These are phyloP conservation scores for Colletotrichum theobromicola DNA, from an alignment of 2,329 filamentous ascomycete species.

Conservation along the genomic window DNA sequence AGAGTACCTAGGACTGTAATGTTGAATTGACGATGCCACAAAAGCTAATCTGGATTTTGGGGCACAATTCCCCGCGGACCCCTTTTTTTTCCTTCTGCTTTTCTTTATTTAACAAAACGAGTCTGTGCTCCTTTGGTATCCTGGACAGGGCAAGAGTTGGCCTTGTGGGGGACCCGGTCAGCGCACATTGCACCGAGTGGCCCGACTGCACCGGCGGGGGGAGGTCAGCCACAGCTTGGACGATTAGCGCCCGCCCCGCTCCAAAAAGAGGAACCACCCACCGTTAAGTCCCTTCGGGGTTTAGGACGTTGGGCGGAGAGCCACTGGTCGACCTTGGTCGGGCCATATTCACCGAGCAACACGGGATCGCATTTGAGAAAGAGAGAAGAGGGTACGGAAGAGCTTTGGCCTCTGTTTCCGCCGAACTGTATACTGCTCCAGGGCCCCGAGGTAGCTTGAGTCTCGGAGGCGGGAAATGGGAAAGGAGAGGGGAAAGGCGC, in stretches of 20 bases:
- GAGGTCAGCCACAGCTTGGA: background rate
- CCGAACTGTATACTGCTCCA: background rate
- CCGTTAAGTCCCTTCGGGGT: background rate
- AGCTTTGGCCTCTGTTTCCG: slow-evolving; percentile 6
- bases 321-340: background rate
- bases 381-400: background rate
- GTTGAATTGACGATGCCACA: slow-evolving; percentile 15
- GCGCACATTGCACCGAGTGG: background rate
- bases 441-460: background rate
- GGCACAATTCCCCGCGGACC: slow-evolving; percentile 9
- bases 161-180: background rate
- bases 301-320: background rate
- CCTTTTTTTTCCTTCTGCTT: background rate
- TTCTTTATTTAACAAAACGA: background rate
- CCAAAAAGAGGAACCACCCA: background rate
- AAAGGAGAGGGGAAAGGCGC: background rate
- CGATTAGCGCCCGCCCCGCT: background rate
- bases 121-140: slow-evolving; percentile 6
- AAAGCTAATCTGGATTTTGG: slow-evolving; percentile 1
- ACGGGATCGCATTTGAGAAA: background rate
- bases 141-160: background rate
- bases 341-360: background rate
- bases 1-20: slow-evolving; percentile 8
- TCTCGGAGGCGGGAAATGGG: background rate
- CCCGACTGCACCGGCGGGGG: background rate